phyloP scores from a whole-genome alignment of 257 asterid genomes.

The Jacaranda copaia region DNA sequence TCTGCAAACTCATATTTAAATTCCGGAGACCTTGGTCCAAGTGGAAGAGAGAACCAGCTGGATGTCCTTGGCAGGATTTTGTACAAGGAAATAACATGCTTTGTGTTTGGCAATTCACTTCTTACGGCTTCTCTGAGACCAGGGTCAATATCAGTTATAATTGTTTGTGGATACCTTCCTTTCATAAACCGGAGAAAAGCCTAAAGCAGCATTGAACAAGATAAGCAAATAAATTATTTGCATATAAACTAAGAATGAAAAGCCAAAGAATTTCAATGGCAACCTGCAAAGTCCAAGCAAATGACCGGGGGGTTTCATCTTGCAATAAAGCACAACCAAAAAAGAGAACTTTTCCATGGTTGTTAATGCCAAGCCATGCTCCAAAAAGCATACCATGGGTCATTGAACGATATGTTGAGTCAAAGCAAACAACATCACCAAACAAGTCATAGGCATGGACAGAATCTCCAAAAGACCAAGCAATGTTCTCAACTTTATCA shows the following conservation, averaged over 20 bases:
- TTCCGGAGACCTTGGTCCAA: slow-evolving; percentile 60
- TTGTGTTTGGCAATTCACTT: slow-evolving; percentile 72
- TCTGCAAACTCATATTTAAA: slow-evolving; percentile 63
- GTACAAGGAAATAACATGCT: slow-evolving; percentile 60
- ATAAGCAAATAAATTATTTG: slow-evolving; percentile 34
- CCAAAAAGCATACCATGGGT: slow-evolving; percentile 59
- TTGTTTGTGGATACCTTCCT: slow-evolving; percentile 67
- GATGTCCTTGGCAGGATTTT: slow-evolving; percentile 54
- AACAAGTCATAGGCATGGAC: slow-evolving; percentile 56
- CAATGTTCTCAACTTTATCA: slow-evolving; percentile 71
- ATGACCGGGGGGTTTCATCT: slow-evolving; percentile 58
- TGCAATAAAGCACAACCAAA: slow-evolving; percentile 72
- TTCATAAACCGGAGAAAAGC: slow-evolving; percentile 69
- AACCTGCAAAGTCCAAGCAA: slow-evolving; percentile 71
- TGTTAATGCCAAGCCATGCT: slow-evolving; percentile 74
- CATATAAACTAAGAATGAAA: slow-evolving; percentile 28
- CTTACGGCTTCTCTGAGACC: slow-evolving; percentile 63
- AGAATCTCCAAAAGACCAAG: slow-evolving; percentile 71
- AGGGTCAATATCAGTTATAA: slow-evolving; percentile 65
- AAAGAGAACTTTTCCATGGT: slow-evolving; percentile 60
- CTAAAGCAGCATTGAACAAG: slow-evolving; percentile 42
- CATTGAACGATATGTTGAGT: slow-evolving; percentile 58
- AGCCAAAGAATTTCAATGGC: slow-evolving; percentile 22
- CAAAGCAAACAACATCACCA: slow-evolving; percentile 74
- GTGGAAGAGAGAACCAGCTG: slow-evolving; percentile 68